Conservation (phyloP, 2,329 filamentous ascomycete species). For the Fusarium coffeatum region DNA sequence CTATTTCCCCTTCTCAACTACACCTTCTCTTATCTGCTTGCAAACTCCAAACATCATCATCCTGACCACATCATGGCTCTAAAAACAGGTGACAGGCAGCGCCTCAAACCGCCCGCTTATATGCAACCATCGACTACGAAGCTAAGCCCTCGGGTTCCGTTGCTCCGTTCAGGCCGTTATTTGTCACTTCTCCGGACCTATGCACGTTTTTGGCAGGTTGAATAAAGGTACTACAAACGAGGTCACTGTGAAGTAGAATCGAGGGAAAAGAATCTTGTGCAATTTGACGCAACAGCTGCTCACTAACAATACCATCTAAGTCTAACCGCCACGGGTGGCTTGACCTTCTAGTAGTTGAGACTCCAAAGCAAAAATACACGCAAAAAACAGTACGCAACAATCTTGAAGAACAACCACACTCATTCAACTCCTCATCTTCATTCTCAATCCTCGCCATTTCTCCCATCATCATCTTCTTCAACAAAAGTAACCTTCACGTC, state of each 20-base stretch:
- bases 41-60: not conserved
- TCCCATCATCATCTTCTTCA: not conserved
- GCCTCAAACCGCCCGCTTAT: not conserved
- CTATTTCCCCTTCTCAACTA: not conserved
- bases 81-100: not conserved
- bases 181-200: constrained; percentile 2
- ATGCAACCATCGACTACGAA: not conserved
- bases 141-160: constrained; percentile 40
- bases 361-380: constrained; percentile 20
- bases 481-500: constrained; percentile 20
- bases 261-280: not conserved
- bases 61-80: not conserved
- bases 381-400: constrained; percentile 9
- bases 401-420: constrained; percentile 10
- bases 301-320: not conserved
- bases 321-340: not conserved
- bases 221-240: not conserved
- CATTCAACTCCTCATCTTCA: constrained; percentile 4
- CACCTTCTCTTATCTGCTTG: not conserved
- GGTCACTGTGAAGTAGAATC: not conserved
- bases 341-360: constrained; percentile 1
- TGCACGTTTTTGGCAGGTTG: constrained; percentile 2
- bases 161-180: not conserved
- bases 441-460: not conserved
- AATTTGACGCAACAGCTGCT: constrained; percentile 1